Conservation (phyloP, 2,329 filamentous ascomycete species). For the Cadophora gregata region DNA sequence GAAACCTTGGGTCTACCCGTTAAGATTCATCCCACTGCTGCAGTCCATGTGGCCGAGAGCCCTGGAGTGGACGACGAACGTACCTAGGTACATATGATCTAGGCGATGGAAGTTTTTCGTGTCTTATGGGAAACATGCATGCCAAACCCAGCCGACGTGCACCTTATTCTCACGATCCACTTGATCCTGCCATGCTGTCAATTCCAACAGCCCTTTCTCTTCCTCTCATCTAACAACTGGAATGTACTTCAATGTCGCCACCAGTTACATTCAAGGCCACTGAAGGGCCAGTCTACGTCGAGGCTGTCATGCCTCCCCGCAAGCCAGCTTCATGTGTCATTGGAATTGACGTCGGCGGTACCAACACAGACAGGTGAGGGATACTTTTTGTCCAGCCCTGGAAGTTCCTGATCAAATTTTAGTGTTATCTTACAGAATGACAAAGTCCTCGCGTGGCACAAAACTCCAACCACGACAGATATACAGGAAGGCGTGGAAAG, state of each 20-base stretch:
- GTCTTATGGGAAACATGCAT: conserved; percentile 22
- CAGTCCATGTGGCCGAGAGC: conserved; percentile 3
- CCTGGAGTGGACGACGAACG: conserved; percentile 17
- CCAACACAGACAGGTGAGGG: conserved; percentile 54
- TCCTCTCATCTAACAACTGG: not conserved
- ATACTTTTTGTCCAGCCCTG: not conserved
- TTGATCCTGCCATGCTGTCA: conserved; percentile 9
- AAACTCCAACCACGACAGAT: conserved; percentile 56
- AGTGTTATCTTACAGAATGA: conserved; percentile 39
- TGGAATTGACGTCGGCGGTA: conserved; percentile 63
- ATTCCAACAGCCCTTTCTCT: conserved; percentile 3
- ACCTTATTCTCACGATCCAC: conserved; percentile 22
- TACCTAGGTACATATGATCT: conserved; percentile 27
- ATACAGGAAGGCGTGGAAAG: conserved; percentile 56
- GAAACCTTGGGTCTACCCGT: not conserved
- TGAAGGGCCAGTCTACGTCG: conserved; percentile 16
- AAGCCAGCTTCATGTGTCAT: conserved; percentile 38
- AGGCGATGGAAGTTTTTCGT: conserved; percentile 28
- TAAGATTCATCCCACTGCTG: conserved; percentile 15
- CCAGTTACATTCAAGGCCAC: conserved; percentile 16
- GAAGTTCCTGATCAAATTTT: not conserved
- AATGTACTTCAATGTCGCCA: conserved; percentile 26
- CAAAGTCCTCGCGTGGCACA: conserved; percentile 50
- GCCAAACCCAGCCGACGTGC: conserved; percentile 2
- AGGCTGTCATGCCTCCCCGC: conserved; percentile 33